Conservation (phyloP, 345 rosid genomes). For the Alliaria petiolata region DNA sequence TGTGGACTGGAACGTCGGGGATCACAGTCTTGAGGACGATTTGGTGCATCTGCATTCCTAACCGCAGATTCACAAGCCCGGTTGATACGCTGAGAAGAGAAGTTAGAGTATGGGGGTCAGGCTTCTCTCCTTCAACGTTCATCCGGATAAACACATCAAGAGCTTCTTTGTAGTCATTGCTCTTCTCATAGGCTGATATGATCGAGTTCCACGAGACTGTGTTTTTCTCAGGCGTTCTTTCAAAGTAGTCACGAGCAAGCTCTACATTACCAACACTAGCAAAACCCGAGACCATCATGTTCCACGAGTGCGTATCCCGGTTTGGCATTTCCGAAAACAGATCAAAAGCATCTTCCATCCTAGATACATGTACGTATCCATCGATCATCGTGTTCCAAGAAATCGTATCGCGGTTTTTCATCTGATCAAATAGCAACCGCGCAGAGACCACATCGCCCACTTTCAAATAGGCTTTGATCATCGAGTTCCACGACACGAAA, state of each 20-base stretch:
- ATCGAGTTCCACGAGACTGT: conserved; percentile 71
- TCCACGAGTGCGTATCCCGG: conserved; percentile 57
- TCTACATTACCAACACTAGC: conserved; percentile 44
- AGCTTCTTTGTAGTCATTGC: conserved; percentile 50
- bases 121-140: conserved; percentile 56
- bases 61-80: conserved; percentile 53
- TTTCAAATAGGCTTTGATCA: conserved; percentile 68
- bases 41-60: conserved; percentile 74
- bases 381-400: conserved; percentile 81
- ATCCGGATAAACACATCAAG: conserved; percentile 47
- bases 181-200: conserved; percentile 60
- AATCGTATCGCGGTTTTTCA: conserved; percentile 51
- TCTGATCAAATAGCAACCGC: conserved; percentile 54
- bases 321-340: conserved; percentile 53
- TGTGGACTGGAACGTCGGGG: conserved; percentile 56
- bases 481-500: conserved; percentile 74
- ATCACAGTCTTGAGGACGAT: conserved; percentile 43
- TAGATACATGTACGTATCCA: conserved; percentile 47
- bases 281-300: conserved; percentile 58
- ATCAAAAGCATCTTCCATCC: conserved; percentile 54
- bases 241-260: conserved; percentile 47
- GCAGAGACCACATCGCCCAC: conserved; percentile 56
- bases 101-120: conserved; percentile 69
- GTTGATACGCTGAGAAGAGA: conserved; percentile 55
- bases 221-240: conserved; percentile 49